phyloP scores from a whole-genome alignment of 2,329 filamentous ascomycete genomes.

The Mollisiaceae sp. region DNA sequence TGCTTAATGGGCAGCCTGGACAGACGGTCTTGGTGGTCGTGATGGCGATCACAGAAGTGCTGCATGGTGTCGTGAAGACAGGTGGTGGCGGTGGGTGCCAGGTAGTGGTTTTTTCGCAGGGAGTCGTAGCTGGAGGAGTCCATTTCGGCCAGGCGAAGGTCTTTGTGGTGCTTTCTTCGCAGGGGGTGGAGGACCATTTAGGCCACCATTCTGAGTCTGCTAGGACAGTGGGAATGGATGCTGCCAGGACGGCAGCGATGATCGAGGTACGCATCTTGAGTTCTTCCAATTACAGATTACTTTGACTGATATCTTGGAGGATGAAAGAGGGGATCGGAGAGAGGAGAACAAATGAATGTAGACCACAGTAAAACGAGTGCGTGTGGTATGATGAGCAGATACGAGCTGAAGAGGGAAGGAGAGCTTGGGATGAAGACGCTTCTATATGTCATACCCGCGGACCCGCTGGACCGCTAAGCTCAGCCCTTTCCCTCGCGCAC shows the following conservation, averaged over 20 bases:
- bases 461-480: background rate
- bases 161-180: conserved; percentile 12
- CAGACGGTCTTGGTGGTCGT: background rate
- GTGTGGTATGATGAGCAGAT: background rate
- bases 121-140: background rate
- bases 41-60: background rate
- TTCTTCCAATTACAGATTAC: background rate
- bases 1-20: conserved; percentile 3
- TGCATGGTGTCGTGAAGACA: background rate
- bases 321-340: background rate
- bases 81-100: background rate
- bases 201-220: conserved; percentile 10
- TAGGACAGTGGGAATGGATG: background rate
- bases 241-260: conserved; percentile 1
- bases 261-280: conserved; percentile 13
- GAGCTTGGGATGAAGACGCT: background rate
- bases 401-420: background rate
- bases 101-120: background rate
- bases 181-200: conserved; percentile 6
- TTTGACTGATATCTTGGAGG: background rate
- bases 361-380: conserved; percentile 15
- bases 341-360: background rate
- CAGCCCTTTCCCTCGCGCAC: background rate
- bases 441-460: background rate
- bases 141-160: background rate